A percentile compares a stretch with the other conserved stretches of the same genome.
These are phyloP conservation scores for Pyrus communis DNA, from an alignment of 306 rosid species.

Conservation along the genomic window DNA sequence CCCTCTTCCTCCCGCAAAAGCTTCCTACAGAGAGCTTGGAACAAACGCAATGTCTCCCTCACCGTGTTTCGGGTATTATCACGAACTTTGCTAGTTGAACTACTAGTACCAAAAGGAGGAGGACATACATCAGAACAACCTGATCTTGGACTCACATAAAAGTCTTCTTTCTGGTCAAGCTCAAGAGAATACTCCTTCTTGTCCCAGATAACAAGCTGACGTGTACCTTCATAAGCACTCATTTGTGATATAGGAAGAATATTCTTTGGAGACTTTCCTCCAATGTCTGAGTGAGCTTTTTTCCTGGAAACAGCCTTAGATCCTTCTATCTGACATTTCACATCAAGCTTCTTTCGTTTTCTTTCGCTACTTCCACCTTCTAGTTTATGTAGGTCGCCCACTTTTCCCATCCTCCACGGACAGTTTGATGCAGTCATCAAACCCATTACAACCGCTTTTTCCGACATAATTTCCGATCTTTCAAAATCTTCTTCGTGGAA, in stretches of 20 bases:
- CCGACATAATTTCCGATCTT: constrained; percentile 17
- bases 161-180: constrained; percentile 14
- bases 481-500: constrained; percentile 10
- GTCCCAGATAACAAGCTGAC: constrained; percentile 33
- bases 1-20: constrained; percentile 73
- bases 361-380: constrained; percentile 26
- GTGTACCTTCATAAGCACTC: constrained; percentile 18
- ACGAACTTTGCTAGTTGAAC: constrained; percentile 18
- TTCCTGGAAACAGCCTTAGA: constrained; percentile 28
- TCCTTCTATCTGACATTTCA: constrained; percentile 12
- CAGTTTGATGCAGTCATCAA: constrained; percentile 56
- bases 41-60: constrained; percentile 67
- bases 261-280: constrained; percentile 33
- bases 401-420: constrained; percentile 44
- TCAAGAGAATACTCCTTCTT: constrained; percentile 15
- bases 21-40: constrained; percentile 69
- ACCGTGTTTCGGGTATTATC: constrained; percentile 49
- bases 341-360: constrained; percentile 35
- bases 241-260: constrained; percentile 1
- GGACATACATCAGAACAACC: constrained; percentile 23
- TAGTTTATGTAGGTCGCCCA: constrained; percentile 15
- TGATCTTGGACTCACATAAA: constrained; percentile 11
- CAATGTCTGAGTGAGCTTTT: constrained; percentile 19
- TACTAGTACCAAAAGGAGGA: constrained; percentile 42
- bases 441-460: constrained; percentile 37